Evolutionary conservation across 2,329 filamentous ascomycete species (phyloP).

Genomic region (Ophiostoma ips): DNA sequence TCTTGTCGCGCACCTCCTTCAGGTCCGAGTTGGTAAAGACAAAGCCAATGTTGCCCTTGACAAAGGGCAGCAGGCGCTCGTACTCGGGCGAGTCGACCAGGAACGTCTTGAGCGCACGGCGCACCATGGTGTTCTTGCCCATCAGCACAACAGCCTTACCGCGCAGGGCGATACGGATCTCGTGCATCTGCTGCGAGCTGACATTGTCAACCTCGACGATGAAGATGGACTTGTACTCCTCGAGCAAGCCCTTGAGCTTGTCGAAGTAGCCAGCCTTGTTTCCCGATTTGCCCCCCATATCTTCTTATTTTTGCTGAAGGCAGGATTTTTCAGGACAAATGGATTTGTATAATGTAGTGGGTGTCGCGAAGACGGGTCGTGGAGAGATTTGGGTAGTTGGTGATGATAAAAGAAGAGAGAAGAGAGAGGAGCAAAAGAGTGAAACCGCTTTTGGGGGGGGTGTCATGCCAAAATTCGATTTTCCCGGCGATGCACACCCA

Average conservation of each 20-base stretch:
- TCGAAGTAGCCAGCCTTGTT: constrained; percentile 98
- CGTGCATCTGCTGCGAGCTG: constrained; percentile 99
- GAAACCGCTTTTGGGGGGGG: background rate
- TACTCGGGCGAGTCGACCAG: constrained; percentile 83
- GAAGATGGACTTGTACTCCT: constrained; percentile 96
- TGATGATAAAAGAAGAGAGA: background rate
- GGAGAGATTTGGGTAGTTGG: constrained; percentile 8
- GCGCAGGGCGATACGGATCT: constrained; percentile 88
- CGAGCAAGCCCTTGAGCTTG: constrained; percentile 95
- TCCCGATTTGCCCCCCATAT: constrained; percentile 89
- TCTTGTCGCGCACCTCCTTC: constrained; percentile 84
- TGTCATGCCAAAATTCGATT: background rate
- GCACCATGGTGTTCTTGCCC: constrained; percentile 99
- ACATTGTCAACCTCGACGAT: constrained; percentile 98
- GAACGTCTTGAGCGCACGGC: constrained; percentile 95
- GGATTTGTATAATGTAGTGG: constrained; percentile 8
- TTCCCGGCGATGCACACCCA: constrained; percentile 1
- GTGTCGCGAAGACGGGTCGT: constrained; percentile 2
- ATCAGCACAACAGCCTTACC: constrained; percentile 90
- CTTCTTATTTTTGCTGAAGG: constrained; percentile 81
- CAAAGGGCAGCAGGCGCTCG: constrained; percentile 89
- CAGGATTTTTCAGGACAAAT: constrained; percentile 94
- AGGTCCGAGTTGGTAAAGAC: constrained; percentile 98
- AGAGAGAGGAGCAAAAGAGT: background rate
- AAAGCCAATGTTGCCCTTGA: constrained; percentile 97